Conservation (phyloP, 2,329 filamentous ascomycete species). For the Stachybotrys elegans region DNA sequence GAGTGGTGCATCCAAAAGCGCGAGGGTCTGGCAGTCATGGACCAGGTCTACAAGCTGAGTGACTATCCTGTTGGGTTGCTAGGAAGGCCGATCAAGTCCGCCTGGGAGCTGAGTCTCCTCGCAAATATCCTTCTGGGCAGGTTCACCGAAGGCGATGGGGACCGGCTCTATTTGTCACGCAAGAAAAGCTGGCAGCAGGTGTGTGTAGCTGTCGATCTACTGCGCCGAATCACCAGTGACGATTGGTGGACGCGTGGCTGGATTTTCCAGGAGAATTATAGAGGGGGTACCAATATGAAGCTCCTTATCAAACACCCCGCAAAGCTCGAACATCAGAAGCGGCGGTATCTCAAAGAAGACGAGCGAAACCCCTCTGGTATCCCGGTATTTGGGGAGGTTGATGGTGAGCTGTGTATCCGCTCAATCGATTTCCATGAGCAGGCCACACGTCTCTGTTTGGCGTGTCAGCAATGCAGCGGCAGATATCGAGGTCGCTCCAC, state of each 20-base stretch:
- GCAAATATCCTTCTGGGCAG: conserved; percentile 12
- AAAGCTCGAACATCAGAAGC: too few species aligned
- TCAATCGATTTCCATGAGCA: too few species aligned
- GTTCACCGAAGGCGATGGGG: conserved; percentile 9
- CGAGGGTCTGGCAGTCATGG: conserved; percentile 23
- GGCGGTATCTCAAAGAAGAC: too few species aligned
- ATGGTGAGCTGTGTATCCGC: too few species aligned
- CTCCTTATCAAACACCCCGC: too few species aligned
- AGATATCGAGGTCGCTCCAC: too few species aligned
- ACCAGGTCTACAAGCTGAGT: conserved; percentile 24
- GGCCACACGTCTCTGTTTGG: too few species aligned
- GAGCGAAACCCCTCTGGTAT: neutral
- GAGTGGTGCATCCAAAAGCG: conserved; percentile 17
- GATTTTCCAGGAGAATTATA: too few species aligned
- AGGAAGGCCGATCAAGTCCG: conserved; percentile 10
- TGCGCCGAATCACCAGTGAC: conserved; percentile 14
- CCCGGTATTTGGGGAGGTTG: too few species aligned
- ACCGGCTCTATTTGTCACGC: conserved; percentile 7
- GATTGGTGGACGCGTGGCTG: conserved; percentile 18
- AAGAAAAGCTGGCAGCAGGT: neutral
- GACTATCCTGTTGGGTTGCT: conserved; percentile 23
- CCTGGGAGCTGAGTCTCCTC: conserved; percentile 12
- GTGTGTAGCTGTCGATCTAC: conserved; percentile 11
- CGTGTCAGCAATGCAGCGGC: too few species aligned
- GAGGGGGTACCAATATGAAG: too few species aligned